Evolutionary conservation across 2,329 filamentous ascomycete genomes (phyloP), one percentile per base, ranked within the genome.

Genomic region (Aspergillus sclerotialis): DNA sequence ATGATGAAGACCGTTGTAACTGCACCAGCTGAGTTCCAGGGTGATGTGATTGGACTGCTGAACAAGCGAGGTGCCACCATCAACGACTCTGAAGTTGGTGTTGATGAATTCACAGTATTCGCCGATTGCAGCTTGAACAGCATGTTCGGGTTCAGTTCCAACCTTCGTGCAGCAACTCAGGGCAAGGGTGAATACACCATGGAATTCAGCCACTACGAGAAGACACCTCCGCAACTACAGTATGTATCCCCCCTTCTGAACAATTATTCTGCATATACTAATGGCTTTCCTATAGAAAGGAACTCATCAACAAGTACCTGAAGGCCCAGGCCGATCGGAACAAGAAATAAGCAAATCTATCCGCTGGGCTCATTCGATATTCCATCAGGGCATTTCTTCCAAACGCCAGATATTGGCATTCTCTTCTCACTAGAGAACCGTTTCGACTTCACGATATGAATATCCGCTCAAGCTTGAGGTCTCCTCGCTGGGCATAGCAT

Each of bases 1-100:
- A 68, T 98, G 35, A 98, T 98, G 92, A 96, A 95, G 75, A 95
- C 88, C 1, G 89, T 88, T 41, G 88, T 98, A 53, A 94, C 88
- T 19, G 89, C 92, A 1, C 92, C 92, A 30, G 87, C 84, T 55
- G 92, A 98, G 71, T 98, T 96, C 73, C 92, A 98, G 67, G 92
- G 92, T 57, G 89, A 87, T 59, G 84, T 98, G 46, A 85, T 96
- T 36, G 89, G 88, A 53, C 69, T 98, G 32, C 74, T 98, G 69
- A 98, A 96, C 72, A 98, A 98, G 78, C 81, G 92, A 45, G 92
- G 88, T 55, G 88, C 90, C 23, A 84, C 87, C 32, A 96, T 98
- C 53, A 84, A 88, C 58, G 92, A 98, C 55, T 95, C 89, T 5
- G 92, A 98, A 57, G 88, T 92, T 49, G 89, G 89, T 21, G 73